Evolutionary conservation across 2,329 filamentous ascomycete species (phyloP), one percentile per base, ranked within the genome.

Genomic region (Diaporthe eres): DNA sequence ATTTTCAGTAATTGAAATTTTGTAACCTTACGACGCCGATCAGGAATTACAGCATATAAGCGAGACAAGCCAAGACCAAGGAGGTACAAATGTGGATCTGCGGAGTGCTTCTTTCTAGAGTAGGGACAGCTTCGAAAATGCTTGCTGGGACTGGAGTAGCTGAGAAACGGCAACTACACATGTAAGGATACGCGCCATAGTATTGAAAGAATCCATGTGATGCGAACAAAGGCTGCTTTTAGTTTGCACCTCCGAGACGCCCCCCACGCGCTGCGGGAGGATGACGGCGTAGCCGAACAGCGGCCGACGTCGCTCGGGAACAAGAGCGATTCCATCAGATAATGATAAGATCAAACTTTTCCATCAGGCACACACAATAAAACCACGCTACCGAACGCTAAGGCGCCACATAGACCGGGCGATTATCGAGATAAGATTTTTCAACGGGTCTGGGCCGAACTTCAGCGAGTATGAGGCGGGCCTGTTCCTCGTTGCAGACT

Each of bases 351-450:
- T 61, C 34, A 61, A 61, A 61, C 42, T 39, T 39, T 25, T 39
- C 12, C 57, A 39, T 2, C 34, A 9, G 34, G 34, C 25, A 44
- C 28, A 19, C 39, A 22, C 15, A 28, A 15, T 25, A 28, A 7
- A 42, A 65, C 61, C 42, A 65, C 61, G 61, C 61, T 65, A 65
- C 61, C 25, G 37, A 49, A 22, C 25, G 61, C 61, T 22, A 65
- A 31, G 61, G 42, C 17, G 25, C 61, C 42, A 65, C 34, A 25
- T 25, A 65, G 61, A 22, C 42, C 42, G 61, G 42, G 42, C 42
- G 61, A 65, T 65, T 65, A 65, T 65, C 61, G 42, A 65, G 61
- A 65, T 65, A 47, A 65, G 61, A 65, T 65, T 65, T 65, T 65
- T 49, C 25, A 65, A 31, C 42, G 61, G 61, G 61, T 34, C 61